Base-by-base conservation (phyloP, 257 asterid species). In the Capsicum baccatum region DNA sequence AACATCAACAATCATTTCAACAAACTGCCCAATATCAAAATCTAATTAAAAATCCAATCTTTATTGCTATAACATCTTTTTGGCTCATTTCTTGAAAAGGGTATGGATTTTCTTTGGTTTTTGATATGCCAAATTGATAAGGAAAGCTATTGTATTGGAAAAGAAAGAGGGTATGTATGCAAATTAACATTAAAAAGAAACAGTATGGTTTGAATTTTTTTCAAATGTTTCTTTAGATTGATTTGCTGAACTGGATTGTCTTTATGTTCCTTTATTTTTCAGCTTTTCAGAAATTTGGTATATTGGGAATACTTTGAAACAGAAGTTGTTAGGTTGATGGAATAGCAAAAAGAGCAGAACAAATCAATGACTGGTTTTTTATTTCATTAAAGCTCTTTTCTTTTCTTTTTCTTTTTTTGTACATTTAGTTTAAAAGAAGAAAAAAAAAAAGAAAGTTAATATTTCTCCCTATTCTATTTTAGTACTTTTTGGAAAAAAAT, bases 241-340 rank as follows among this genome's bases (percentile, higher is more conserved):
- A 74, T 87, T 83, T 83, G 84, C 84, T 82, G 66, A 85, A 87
- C 89, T 60, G 80, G 79, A 1, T 70, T 58, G 59, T 48, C 56
- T 87, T 79, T 37, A 48, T 67, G 63, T 52, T 15, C 80, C 64
- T 42, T 81, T 83, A 39, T 39, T 39, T 64, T 71, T 67, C 63
- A 54, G 79, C 82, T 84, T 83, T 56, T 78, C 82, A 78, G 82
- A 48, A 78, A 26, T 54, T 78, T 54, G 64, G 66, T 85, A 83
- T 84, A 62, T 79, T 48, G 35, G 57, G 80, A 58, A 62, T 56
- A 86, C 85, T 21, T 69, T 52, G 70, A 83, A 84, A 71, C 86
- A 55, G 79, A 15, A 79, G 85, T 33, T 83, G 87, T 79, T 85
- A 82, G 87, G 88, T 88, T 90, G 92, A 85, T 85, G 79, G 81